Conservation (phyloP, 2,329 filamentous ascomycete species). For the Diaporthe caulivora region DNA sequence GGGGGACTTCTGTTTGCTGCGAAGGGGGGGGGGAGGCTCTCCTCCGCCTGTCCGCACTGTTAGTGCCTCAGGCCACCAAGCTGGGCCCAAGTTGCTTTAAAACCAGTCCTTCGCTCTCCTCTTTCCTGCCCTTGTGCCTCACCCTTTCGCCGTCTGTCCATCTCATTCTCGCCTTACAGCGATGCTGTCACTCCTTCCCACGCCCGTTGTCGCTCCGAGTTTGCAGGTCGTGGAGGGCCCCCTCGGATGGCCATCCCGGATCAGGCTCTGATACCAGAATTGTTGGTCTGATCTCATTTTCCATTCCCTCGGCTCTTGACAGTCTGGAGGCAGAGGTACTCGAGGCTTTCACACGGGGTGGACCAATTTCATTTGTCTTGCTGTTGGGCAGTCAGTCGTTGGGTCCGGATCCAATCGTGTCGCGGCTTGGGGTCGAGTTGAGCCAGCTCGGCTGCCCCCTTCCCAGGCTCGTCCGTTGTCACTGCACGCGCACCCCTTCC, state of each 20-base stretch:
- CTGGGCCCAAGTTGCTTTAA: slow-evolving; percentile 30
- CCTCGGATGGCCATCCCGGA: slow-evolving; percentile 10
- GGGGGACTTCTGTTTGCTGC: background rate
- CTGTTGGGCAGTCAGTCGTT: background rate
- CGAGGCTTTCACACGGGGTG: background rate
- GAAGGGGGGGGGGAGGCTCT: background rate
- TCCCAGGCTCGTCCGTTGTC: background rate
- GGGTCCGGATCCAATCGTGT: background rate
- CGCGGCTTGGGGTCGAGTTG: background rate
- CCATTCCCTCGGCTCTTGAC: background rate
- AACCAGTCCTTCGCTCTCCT: slow-evolving; percentile 31
- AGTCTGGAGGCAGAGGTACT: slow-evolving; percentile 3
- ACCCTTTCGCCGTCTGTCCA: background rate
- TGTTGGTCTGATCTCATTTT: background rate
- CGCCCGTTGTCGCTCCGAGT: background rate
- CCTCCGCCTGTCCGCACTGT: slow-evolving; percentile 8
- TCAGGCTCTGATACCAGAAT: slow-evolving; percentile 5
- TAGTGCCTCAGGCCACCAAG: slow-evolving; percentile 31
- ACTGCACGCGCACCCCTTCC: background rate
- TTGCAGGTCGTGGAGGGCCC: background rate
- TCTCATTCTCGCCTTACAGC: background rate
- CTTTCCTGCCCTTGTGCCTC: slow-evolving; percentile 7
- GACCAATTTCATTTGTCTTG: slow-evolving; percentile 34
- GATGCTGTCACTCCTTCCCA: background rate
- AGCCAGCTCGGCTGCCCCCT: slow-evolving; percentile 7